Conservation (phyloP, 805 yeast species). For the Sugiyamaella smithiae region DNA sequence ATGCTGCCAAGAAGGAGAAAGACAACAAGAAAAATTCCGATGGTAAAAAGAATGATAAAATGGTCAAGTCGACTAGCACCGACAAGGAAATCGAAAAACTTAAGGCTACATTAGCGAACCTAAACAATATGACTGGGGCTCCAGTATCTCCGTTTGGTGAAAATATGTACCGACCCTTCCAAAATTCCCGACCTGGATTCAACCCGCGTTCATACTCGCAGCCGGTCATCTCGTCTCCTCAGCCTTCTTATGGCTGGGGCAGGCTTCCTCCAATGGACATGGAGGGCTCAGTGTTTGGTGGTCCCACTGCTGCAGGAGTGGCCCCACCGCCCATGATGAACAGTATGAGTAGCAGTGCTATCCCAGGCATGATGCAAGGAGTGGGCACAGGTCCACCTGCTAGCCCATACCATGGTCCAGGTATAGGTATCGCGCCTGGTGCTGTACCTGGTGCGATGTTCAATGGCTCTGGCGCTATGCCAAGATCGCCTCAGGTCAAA, state of each 20-base stretch:
- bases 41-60: neutral
- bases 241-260: neutral
- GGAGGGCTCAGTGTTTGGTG: neutral
- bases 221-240: neutral
- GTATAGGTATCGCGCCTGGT: neutral
- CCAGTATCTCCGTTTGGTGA: neutral
- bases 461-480: neutral
- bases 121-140: neutral
- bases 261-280: slow-evolving; percentile 1
- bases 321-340: neutral
- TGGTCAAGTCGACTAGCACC: neutral
- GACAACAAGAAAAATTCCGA: neutral
- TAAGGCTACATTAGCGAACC: neutral
- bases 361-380: neutral
- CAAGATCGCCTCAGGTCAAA: slow-evolving; percentile 1
- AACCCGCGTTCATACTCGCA: slow-evolving; percentile 3
- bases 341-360: too few relatives aligned
- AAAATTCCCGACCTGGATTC: neutral
- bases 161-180: neutral
- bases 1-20: neutral
- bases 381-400: neutral
- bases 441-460: neutral
- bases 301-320: neutral
- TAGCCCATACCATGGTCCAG: neutral
- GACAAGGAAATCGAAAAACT: slow-evolving; percentile 4